Conservation (phyloP, 164 flowering plant species). For the Piper betle region DNA sequence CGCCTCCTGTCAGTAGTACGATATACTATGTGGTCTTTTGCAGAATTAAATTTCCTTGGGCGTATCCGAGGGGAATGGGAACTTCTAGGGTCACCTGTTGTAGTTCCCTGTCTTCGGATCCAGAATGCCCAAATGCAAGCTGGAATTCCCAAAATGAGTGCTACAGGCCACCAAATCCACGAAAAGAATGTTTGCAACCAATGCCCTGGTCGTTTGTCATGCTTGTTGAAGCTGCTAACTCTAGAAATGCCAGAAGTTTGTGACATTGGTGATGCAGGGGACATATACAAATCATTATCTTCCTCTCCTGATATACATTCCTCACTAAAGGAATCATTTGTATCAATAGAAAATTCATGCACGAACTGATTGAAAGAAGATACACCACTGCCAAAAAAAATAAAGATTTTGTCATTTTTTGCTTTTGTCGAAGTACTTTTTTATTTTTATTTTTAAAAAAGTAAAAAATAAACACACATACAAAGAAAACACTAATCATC, state of each 20-base stretch:
- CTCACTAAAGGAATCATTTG: slow-evolving; percentile 50
- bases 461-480: no score
- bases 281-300: slow-evolving; percentile 30
- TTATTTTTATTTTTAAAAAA: no score
- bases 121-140: slow-evolving; percentile 23
- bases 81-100: slow-evolving; percentile 15
- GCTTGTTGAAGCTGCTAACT: slow-evolving; percentile 30
- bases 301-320: slow-evolving; percentile 79
- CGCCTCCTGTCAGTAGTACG: slow-evolving; percentile 85
- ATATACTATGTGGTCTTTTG: slow-evolving; percentile 63
- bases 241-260: slow-evolving; percentile 50
- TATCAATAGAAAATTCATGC: slow-evolving; percentile 81
- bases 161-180: slow-evolving; percentile 62
- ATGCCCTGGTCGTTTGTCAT: slow-evolving; percentile 29
- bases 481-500: no score
- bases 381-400: slow-evolving; percentile 46
- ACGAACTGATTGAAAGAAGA: slow-evolving; percentile 94
- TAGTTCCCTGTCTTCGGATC: slow-evolving; percentile 16
- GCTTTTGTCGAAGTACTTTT: no score
- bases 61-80: slow-evolving; percentile 13
- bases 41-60: slow-evolving; percentile 22
- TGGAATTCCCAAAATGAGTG: slow-evolving; percentile 46
- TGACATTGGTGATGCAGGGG: slow-evolving; percentile 54
- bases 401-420: no score
- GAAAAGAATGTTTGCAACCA: slow-evolving; percentile 42